Percentiles rank a stretch among this genome's conserved stretches.
Conservation (phyloP, 116 monocot genomes). For the Thalassia testudinum region DNA sequence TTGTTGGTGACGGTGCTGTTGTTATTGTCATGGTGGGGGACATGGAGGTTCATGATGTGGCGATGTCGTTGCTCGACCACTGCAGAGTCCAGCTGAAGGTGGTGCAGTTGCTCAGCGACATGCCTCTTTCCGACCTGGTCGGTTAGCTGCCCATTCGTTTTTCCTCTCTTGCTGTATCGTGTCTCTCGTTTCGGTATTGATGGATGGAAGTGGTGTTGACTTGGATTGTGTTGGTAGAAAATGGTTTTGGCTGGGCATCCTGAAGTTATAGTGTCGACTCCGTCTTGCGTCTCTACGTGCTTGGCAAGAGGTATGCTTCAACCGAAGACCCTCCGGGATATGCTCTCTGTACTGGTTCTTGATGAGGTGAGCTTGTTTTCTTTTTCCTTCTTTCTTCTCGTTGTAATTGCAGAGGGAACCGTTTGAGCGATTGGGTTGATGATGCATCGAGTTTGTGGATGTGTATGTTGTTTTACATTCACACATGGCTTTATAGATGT, state of each 20-base stretch:
- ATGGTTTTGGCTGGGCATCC: constrained; percentile 52
- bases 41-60: constrained; percentile 51
- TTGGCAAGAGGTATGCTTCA: constrained; percentile 47
- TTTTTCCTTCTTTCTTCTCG: no score
- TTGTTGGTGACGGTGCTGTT: background rate
- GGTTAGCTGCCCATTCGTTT: no score
- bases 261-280: constrained; percentile 74
- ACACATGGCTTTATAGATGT: no score
- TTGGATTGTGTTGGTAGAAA: constrained; percentile 17
- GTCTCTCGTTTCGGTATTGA: no score
- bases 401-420: background rate
- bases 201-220: no score
- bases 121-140: constrained; percentile 53
- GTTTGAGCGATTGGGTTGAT: no score
- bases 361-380: constrained; percentile 73
- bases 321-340: constrained; percentile 28
- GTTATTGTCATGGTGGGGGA: no score
- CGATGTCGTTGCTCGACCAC: constrained; percentile 52
- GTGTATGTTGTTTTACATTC: no score
- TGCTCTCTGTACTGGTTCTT: constrained; percentile 63
- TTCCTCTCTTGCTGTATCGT: no score
- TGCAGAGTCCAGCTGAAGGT: constrained; percentile 62
- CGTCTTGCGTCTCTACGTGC: constrained; percentile 77
- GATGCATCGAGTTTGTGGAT: no score
- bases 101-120: constrained; percentile 44